These are phyloP conservation scores for Lentinula edodes DNA, from an alignment of 768 basidiomycete species.

Conservation along the genomic window DNA sequence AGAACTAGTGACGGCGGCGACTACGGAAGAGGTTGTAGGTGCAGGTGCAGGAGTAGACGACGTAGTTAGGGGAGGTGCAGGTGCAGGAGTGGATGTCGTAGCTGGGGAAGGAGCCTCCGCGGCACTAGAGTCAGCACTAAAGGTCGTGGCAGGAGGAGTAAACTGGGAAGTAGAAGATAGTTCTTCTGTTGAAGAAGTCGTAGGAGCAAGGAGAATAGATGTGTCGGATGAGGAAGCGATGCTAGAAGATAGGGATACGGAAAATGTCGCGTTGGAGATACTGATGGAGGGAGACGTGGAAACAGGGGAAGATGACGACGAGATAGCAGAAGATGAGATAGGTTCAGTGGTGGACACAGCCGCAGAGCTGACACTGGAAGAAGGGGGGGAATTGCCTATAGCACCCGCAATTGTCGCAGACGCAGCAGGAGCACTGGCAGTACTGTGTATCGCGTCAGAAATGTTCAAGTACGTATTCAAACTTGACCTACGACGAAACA, in stretches of 20 bases:
- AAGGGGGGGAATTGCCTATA: conserved; percentile 5
- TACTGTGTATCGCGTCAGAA: neutral
- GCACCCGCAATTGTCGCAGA: conserved; percentile 1
- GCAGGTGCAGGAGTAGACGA: conserved; percentile 11
- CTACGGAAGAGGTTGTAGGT: conserved; percentile 13
- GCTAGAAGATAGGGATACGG: conserved; percentile 2
- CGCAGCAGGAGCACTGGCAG: conserved; percentile 6
- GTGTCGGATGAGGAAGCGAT: neutral
- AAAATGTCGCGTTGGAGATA: conserved; percentile 7
- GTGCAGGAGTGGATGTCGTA: conserved; percentile 10
- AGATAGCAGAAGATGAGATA: neutral
- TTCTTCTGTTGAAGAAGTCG: neutral
- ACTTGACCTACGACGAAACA: conserved; percentile 10
- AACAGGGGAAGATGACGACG: conserved; percentile 14
- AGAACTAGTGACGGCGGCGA: conserved; percentile 10
- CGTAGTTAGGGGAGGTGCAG: conserved; percentile 12
- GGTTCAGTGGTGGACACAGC: conserved; percentile 6
- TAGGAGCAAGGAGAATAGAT: neutral
- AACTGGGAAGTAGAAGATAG: conserved; percentile 11
- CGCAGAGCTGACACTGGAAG: conserved; percentile 8
- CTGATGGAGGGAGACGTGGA: conserved; percentile 15
- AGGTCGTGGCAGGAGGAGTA: conserved; percentile 9
- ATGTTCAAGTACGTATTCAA: neutral
- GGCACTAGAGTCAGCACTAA: conserved; percentile 12
- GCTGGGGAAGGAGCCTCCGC: conserved; percentile 8